A percentile compares a stretch with the other conserved stretches of the same genome.
Evolutionary conservation across 495 filamentous ascomycete species (phyloP).

Genomic region (Aspergillus steynii): DNA sequence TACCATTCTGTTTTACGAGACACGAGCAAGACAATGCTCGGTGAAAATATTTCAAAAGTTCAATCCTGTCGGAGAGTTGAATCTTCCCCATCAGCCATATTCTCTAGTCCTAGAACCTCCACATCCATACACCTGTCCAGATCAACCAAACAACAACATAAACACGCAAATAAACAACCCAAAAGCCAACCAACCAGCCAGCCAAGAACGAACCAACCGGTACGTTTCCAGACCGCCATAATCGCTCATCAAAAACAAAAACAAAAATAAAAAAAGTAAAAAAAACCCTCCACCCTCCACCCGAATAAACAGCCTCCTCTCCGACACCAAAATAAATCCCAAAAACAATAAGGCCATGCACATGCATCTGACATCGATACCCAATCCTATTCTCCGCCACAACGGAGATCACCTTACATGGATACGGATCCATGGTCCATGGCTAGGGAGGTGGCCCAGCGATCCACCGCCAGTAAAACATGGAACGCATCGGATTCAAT

Average conservation of each 20-base stretch:
- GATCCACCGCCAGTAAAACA: not conserved
- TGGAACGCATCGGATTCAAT: conserved; percentile 11
- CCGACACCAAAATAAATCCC: too few species aligned
- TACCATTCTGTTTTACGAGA: conserved; percentile 4
- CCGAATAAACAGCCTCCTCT: too few species aligned
- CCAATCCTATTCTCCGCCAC: not conserved
- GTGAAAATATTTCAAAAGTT: conserved; percentile 1
- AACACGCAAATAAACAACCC: not conserved
- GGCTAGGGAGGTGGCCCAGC: too few species aligned
- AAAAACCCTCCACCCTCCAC: not conserved
- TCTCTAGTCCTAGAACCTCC: too few species aligned
- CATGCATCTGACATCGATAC: not conserved
- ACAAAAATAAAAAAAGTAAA: not conserved
- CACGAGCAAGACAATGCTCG: not conserved
- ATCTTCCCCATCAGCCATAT: not conserved
- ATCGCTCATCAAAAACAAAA: conserved; percentile 1
- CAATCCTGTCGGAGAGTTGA: not conserved
- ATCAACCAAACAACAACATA: not conserved
- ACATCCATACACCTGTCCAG: too few species aligned
- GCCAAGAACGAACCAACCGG: not conserved
- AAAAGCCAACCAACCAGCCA: not conserved
- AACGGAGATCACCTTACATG: not conserved
- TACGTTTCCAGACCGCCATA: not conserved
- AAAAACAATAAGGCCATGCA: not conserved
- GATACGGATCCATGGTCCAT: not conserved